Evolutionary conservation across 805 yeast species (phyloP).

Genomic region (Suhomyces sp.): DNA sequence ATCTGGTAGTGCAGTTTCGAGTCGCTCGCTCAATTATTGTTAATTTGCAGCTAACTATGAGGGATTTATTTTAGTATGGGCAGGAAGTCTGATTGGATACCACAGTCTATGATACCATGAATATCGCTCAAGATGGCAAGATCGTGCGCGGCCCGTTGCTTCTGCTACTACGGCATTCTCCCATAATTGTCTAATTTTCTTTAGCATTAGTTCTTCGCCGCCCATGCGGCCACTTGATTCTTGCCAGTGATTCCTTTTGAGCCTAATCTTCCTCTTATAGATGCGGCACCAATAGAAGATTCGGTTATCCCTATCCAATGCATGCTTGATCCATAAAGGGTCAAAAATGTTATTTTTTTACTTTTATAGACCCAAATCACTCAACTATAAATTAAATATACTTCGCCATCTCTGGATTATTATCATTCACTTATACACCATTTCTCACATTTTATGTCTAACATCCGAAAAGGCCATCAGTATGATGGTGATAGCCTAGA

Average conservation of each 20-base stretch:
- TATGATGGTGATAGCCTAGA: background rate
- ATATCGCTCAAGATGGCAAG: background rate
- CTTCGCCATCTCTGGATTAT: background rate
- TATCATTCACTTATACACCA: background rate
- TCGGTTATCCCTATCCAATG: background rate
- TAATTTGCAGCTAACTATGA: slow-evolving; percentile 1
- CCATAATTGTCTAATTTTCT: background rate
- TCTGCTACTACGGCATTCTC: background rate
- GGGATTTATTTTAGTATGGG: background rate
- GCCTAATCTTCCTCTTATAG: background rate
- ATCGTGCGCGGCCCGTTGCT: background rate
- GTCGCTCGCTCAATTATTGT: background rate
- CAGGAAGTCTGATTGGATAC: background rate
- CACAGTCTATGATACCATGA: background rate
- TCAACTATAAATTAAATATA: background rate
- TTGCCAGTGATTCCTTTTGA: background rate
- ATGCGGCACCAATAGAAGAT: background rate
- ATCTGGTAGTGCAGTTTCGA: background rate
- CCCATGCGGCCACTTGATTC: background rate
- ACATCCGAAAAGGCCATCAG: background rate
- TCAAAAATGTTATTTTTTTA: background rate
- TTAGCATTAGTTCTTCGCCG: background rate
- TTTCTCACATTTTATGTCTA: background rate
- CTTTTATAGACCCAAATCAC: background rate
- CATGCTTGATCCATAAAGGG: background rate